Conservation (phyloP, 345 rosid species). For the Excoecaria cochinchinensis region DNA sequence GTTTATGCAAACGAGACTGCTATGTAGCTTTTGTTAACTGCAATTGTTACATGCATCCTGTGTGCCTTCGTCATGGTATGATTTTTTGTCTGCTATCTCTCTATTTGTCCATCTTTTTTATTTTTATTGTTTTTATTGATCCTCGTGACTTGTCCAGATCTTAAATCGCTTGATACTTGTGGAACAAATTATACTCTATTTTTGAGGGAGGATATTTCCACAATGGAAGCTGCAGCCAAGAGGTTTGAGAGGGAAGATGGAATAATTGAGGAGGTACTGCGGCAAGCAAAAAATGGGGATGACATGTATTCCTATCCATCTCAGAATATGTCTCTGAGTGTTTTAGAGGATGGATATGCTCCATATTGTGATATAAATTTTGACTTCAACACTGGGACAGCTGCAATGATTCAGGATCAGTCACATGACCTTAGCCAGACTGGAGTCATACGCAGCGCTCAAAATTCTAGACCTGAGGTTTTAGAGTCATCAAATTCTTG, state of each 20-base stretch:
- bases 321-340: constrained; percentile 33
- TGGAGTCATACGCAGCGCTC: constrained; percentile 18
- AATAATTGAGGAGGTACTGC: constrained; percentile 37
- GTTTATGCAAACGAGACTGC: constrained; percentile 90
- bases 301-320: constrained; percentile 54
- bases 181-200: constrained; percentile 60
- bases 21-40: constrained; percentile 80
- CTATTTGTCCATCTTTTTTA: background rate
- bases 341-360: constrained; percentile 53
- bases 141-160: constrained; percentile 42
- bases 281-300: constrained; percentile 39
- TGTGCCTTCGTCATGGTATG: constrained; percentile 91
- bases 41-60: constrained; percentile 56
- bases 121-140: constrained; percentile 10
- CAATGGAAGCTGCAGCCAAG: constrained; percentile 83
- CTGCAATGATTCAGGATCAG: constrained; percentile 8
- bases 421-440: constrained; percentile 24
- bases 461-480: constrained; percentile 20
- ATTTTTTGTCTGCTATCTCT: background rate
- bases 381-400: constrained; percentile 26
- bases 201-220: constrained; percentile 68
- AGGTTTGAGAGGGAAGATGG: constrained; percentile 67
- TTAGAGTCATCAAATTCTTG: constrained; percentile 39
- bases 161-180: constrained; percentile 63
- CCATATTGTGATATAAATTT: constrained; percentile 67